Percentiles rank a stretch among this genome's conserved stretches.
phyloP scores from a whole-genome alignment of 2,329 filamentous ascomycete species.

The Amesomyces nigricolor region DNA sequence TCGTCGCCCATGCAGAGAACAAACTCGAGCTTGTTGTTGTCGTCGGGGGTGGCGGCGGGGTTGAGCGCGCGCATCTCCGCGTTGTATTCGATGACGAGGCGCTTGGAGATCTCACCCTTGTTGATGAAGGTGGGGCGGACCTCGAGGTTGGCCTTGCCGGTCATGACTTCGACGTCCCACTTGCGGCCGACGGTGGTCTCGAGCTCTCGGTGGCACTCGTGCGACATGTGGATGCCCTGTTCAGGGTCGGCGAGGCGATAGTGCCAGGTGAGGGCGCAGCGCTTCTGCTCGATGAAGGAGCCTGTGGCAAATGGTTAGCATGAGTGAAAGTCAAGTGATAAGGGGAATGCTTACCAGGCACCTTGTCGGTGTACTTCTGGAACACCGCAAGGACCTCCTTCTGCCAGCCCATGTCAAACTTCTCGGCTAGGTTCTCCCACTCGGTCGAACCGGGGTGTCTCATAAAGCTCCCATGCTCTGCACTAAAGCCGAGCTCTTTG shows the following conservation, averaged over 20 bases:
- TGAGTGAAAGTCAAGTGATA: not conserved
- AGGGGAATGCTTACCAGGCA: conserved; percentile 58
- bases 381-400: conserved; percentile 77
- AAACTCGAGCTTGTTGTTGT: conserved; percentile 67
- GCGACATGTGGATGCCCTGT: conserved; percentile 72
- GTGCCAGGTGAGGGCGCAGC: conserved; percentile 94
- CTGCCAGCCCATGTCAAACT: conserved; percentile 89
- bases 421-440: conserved; percentile 87
- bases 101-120: conserved; percentile 91
- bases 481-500: conserved; percentile 80
- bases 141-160: conserved; percentile 92
- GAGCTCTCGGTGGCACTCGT: conserved; percentile 75
- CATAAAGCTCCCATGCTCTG: conserved; percentile 96
- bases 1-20: conserved; percentile 90
- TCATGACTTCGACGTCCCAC: conserved; percentile 95
- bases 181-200: conserved; percentile 68
- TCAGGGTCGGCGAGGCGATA: conserved; percentile 88
- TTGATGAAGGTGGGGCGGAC: conserved; percentile 96
- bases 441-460: conserved; percentile 66
- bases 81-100: conserved; percentile 70
- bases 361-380: conserved; percentile 80
- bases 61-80: conserved; percentile 29
- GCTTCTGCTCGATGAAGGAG: conserved; percentile 90
- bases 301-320: conserved; percentile 40
- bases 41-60: conserved; percentile 23